Evolutionary conservation across 345 rosid genomes (phyloP), one percentile per base, ranked within the genome.

Genomic region (Tarenaya hassleriana): DNA sequence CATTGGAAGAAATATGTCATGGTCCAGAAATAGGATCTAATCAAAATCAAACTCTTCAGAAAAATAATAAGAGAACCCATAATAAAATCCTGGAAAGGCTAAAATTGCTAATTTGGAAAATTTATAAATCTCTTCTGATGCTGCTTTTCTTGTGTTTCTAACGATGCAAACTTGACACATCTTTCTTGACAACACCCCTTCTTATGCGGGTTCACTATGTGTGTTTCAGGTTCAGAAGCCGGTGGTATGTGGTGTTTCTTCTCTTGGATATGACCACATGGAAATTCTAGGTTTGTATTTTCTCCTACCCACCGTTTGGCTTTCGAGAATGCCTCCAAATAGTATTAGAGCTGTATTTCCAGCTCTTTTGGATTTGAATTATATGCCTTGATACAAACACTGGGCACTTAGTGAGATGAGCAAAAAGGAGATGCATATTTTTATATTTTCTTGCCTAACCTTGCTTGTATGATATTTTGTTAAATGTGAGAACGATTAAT

Each of bases 201-300:
- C 60, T 52, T 29, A 52, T 59, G 55, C 7, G 44, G 44, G 15
- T 43, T 52, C 54, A 52, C 33, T 20, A 21, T 16, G n/a, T n/a
- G n/a, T 69, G 37, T 60, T 73, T 60, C 86, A 91, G 98, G 82
- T 91, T 68, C 81, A 76, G 71, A 69, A 61, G 58, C 98, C 98
- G 40, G 56, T 84, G 51, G 94, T 91, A 0, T 91, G 98, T 42
- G 98, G 95, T 54, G 63, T 91, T 67, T 47, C 94, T 56, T 88
- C 98, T 48, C 95, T 91, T 33, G 98, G 98, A 58, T 91, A 77
- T 69, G 98, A 91, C 62, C 98, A 91, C 78, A 91, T 84, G 98
- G 98, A 91, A 73, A 91, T 91, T 72, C 88, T 91, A 58, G 98
- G 98, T 91, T 77, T 70, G 98, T 87, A 47, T 69, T 64, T 9